Conservation (phyloP, 2,329 filamentous ascomycete species). For the Colletotrichum kahawae region DNA sequence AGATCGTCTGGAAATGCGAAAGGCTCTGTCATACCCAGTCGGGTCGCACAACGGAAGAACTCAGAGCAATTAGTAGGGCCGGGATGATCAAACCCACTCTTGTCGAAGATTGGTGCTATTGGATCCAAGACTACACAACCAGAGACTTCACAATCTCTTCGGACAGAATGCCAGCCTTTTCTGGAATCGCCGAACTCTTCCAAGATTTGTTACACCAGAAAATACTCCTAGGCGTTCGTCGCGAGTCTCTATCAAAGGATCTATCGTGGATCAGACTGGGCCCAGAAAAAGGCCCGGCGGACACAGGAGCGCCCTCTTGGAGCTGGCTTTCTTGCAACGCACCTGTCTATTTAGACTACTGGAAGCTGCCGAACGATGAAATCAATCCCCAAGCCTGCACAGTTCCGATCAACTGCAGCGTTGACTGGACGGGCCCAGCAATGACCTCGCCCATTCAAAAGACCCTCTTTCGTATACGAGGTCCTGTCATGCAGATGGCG, state of each 20-base stretch:
- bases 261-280: background rate
- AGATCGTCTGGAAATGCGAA: background rate
- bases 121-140: background rate
- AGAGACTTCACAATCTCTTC: background rate
- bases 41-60: too few relatives aligned
- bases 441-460: background rate
- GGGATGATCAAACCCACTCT: too few relatives aligned
- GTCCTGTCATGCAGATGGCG: background rate
- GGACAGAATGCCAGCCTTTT: background rate
- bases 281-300: background rate
- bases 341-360: background rate
- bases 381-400: background rate
- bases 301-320: background rate
- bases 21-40: background rate
- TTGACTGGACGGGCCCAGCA: background rate
- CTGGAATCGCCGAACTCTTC: background rate
- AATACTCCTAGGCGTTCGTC: background rate
- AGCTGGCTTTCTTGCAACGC: constrained; percentile 1
- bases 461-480: background rate
- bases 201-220: background rate
- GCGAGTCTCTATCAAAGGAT: background rate
- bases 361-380: background rate
- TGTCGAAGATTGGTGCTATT: background rate
- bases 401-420: too few relatives aligned
- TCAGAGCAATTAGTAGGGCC: too few relatives aligned